Conservation (phyloP, 2,329 filamentous ascomycete species). For the Metarhizium sp. region DNA sequence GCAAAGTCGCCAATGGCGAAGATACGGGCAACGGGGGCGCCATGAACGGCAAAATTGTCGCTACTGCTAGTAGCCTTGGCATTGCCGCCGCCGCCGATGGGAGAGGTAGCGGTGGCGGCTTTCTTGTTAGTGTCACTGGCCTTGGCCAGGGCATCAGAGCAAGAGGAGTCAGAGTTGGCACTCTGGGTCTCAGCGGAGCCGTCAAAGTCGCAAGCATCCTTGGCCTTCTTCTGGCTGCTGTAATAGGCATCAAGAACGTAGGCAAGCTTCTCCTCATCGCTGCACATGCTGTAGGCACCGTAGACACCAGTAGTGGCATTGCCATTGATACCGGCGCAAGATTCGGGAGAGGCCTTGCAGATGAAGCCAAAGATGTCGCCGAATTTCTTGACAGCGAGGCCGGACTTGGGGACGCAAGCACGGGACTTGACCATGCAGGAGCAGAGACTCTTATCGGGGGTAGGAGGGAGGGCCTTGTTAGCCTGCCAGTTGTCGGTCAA, state of each 20-base stretch:
- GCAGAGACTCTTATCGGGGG: slow-evolving; percentile 71
- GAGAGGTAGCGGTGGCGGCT: slow-evolving; percentile 4
- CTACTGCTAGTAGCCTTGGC: slow-evolving; percentile 1
- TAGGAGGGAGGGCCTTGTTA: slow-evolving; percentile 63
- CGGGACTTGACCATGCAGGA: slow-evolving; percentile 73
- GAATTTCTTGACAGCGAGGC: slow-evolving; percentile 48
- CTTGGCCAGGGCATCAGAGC: slow-evolving; percentile 48
- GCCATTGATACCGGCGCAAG: slow-evolving; percentile 59
- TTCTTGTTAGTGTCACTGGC: slow-evolving; percentile 48
- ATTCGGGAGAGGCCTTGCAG: slow-evolving; percentile 47
- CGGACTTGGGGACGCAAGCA: slow-evolving; percentile 55
- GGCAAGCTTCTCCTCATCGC: slow-evolving; percentile 57
- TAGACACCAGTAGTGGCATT: slow-evolving; percentile 61
- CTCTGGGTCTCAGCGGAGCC: slow-evolving; percentile 52
- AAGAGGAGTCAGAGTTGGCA: slow-evolving; percentile 38
- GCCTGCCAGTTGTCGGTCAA: slow-evolving; percentile 54
- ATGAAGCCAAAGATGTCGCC: slow-evolving; percentile 64
- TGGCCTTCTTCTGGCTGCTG: slow-evolving; percentile 40
- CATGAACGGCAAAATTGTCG: slow-evolving; percentile 7
- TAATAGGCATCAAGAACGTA: slow-evolving; percentile 71
- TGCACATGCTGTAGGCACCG: slow-evolving; percentile 73
- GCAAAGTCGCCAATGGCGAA: slow-evolving; percentile 38
- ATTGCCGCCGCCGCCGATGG: slow-evolving; percentile 3
- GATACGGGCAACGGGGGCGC: slow-evolving; percentile 23
- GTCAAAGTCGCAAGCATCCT: slow-evolving; percentile 59